Conservation (phyloP, 2,329 filamentous ascomycete genomes). For the Xylaria sp. region DNA sequence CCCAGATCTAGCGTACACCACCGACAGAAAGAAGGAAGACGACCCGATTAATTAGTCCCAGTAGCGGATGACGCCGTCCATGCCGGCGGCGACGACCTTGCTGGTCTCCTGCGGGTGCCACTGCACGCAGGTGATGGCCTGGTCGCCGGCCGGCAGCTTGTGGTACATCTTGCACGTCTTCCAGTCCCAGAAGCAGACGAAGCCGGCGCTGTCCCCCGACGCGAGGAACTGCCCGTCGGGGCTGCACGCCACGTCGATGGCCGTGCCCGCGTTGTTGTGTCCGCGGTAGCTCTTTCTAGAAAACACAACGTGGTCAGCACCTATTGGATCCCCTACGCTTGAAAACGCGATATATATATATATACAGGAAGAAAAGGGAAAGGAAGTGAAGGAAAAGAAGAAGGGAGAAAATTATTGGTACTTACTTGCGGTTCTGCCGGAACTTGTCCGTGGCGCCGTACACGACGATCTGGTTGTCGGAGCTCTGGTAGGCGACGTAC, state of each 20-base stretch:
- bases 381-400: not conserved
- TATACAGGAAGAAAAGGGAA: not conserved
- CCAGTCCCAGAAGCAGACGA: slow-evolving; percentile 97
- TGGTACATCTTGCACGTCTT: slow-evolving; percentile 99
- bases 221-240: slow-evolving; percentile 91
- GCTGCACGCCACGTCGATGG: slow-evolving; percentile 84
- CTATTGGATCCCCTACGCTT: too few species aligned
- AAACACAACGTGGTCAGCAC: too few species aligned
- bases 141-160: slow-evolving; percentile 85
- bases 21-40: not conserved
- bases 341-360: not conserved
- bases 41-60: slow-evolving; percentile 71
- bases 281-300: slow-evolving; percentile 84
- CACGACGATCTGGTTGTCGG: slow-evolving; percentile 95
- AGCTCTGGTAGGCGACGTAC: slow-evolving; percentile 90
- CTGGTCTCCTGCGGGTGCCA: slow-evolving; percentile 99
- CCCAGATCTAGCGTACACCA: not conserved
- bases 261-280: slow-evolving; percentile 94
- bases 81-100: slow-evolving; percentile 87
- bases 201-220: slow-evolving; percentile 85
- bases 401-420: not conserved
- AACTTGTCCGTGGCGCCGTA: slow-evolving; percentile 96
- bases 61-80: slow-evolving; percentile 86
- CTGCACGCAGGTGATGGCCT: slow-evolving; percentile 80
- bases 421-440: slow-evolving; percentile 83